Percentiles rank a stretch among this genome's conserved stretches.
phyloP scores from a whole-genome alignment of 257 asterid species.

The Mitragyna speciosa region DNA sequence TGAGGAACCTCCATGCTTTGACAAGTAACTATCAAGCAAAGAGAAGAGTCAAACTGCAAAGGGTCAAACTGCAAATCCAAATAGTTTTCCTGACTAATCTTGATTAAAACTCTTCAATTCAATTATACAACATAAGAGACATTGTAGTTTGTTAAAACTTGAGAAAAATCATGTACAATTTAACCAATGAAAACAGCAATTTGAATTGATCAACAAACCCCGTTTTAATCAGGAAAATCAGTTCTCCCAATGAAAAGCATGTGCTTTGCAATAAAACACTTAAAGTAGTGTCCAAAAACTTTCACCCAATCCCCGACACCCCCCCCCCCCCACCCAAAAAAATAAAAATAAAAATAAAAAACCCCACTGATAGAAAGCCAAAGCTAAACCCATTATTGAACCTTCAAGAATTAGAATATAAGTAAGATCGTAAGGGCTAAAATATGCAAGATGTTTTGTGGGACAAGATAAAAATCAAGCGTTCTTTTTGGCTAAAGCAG shows the following conservation, averaged over 20 bases:
- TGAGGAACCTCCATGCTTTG: conserved; percentile 99
- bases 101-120: conserved; percentile 13
- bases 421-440: neutral
- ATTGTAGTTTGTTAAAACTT: neutral
- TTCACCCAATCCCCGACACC: neutral
- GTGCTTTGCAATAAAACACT: conserved; percentile 70
- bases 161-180: neutral
- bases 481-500: no score
- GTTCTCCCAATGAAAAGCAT: conserved; percentile 99
- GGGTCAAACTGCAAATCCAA: conserved; percentile 41
- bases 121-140: neutral
- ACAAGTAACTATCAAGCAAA: conserved; percentile 84
- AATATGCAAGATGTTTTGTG: neutral
- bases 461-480: neutral
- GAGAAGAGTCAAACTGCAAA: conserved; percentile 42
- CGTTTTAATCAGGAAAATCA: conserved; percentile 94
- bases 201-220: conserved; percentile 52
- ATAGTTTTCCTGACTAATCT: conserved; percentile 15
- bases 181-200: neutral
- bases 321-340: neutral
- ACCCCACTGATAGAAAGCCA: no score
- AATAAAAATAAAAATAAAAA: neutral
- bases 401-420: neutral
- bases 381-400: neutral
- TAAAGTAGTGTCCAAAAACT: conserved; percentile 10